Evolutionary conservation across 2,329 filamentous ascomycete genomes (phyloP), one percentile per base, ranked within the genome.

Genomic region (Colletotrichum sansevieriae): DNA sequence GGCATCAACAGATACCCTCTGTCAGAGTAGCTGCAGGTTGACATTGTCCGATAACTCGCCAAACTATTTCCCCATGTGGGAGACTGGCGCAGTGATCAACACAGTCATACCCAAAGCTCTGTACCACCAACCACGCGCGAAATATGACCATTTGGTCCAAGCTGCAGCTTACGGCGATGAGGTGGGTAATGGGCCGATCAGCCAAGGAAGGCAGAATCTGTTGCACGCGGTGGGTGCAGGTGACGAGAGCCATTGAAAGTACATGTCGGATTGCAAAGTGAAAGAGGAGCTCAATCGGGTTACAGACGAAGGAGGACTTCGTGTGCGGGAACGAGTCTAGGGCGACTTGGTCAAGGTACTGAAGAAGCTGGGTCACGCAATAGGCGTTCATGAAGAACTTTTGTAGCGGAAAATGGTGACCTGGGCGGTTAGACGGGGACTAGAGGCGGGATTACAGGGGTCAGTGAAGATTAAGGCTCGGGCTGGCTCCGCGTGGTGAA

Each of bases 71-170:
- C 76, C 76, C 3, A 67, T 74, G 1, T 72, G 73, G 0, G 66
- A 71, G 11, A 74, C 74, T 0, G 75, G 76, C 1, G 75, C 79
- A 22, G 67, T 78, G 46, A 49, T 79, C 25, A 79, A 79, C 68
- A 20, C 73, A 29, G 0, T 39, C 77, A 12, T 73, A 74, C 57
- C 78, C 78, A 0, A 78, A 78, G 0, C 63, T 79, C 4, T 76
- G 74, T 71, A 74, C 71, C 47, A 75, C 75, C 22, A 22, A 22
- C 22, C 4, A 3, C 4, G 22, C 22, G 22, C 22, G 0, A 70
- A 66, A 6, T 29, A 29, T 29, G 25, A 29, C 4, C 25, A 6
- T 29, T 29, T 4, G 25, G 7, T 29, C 3, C 25, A 29, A 29
- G 25, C 25, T 29, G 25, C 25, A 8, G 25, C 25, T 29, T 52